Percentiles rank a stretch among this genome's conserved stretches.
These are phyloP conservation scores for Calonectria honghensis DNA, from an alignment of 2,329 filamentous ascomycete species.

Conservation along the genomic window DNA sequence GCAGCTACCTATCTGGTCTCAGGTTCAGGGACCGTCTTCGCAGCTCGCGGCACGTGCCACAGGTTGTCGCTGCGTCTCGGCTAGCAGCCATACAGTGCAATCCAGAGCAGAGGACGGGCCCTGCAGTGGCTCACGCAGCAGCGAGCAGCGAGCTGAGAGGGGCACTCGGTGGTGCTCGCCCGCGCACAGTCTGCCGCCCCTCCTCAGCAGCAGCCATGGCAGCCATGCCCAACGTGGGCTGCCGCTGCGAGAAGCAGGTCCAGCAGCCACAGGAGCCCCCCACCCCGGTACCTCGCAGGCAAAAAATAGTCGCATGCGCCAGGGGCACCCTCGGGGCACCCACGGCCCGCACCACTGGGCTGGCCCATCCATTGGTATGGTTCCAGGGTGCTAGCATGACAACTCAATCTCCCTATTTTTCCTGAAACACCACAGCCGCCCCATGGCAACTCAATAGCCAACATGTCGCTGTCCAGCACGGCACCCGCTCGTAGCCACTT, in stretches of 20 bases:
- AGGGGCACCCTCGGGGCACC: slow-evolving; percentile 28
- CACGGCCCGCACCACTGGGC: slow-evolving; percentile 37
- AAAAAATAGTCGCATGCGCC: slow-evolving; percentile 41
- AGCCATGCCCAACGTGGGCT: slow-evolving; percentile 24
- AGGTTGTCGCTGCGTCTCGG: slow-evolving; percentile 19
- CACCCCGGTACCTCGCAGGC: slow-evolving; percentile 30
- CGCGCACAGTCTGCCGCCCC: neutral
- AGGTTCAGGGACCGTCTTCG: slow-evolving; percentile 38
- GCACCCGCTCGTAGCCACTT: slow-evolving; percentile 43
- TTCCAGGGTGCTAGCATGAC: slow-evolving; percentile 48
- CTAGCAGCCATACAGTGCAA: slow-evolving; percentile 37
- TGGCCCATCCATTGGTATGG: slow-evolving; percentile 30
- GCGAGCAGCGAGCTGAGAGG: neutral
- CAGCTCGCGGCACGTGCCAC: slow-evolving; percentile 37
- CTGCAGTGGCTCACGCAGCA: slow-evolving; percentile 7
- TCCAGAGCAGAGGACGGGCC: slow-evolving; percentile 22
- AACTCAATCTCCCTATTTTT: slow-evolving; percentile 48
- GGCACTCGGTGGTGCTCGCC: neutral
- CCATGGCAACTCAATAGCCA: slow-evolving; percentile 48
- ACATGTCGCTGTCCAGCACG: slow-evolving; percentile 40
- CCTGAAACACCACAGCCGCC: slow-evolving; percentile 55
- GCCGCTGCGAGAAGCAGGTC: slow-evolving; percentile 5
- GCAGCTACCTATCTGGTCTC: slow-evolving; percentile 28
- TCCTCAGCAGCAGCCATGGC: neutral
- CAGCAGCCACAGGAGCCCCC: slow-evolving; percentile 6